Evolutionary conservation across 2,329 filamentous ascomycete genomes (phyloP), one percentile per base, ranked within the genome.

Genomic region (Cladophialophora exuberans): DNA sequence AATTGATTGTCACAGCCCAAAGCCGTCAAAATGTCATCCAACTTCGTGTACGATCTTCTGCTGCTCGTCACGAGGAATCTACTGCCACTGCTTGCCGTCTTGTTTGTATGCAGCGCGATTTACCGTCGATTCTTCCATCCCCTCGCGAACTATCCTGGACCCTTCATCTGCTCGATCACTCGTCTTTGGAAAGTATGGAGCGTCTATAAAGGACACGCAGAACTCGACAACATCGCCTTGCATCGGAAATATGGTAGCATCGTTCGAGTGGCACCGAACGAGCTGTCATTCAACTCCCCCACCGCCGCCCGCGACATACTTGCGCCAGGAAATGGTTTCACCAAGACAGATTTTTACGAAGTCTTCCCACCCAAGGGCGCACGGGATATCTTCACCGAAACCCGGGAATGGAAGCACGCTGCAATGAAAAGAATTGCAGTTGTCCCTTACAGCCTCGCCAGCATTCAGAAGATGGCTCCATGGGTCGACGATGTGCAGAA

Each of bases 311-410:
- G 76, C 2, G 66, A 70, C 17, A 62, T 81, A 11, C 67, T 80
- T 9, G 72, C 72, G 28, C 76, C 76, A 0, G 79, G 79, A 9
- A 79, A 78, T 64, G 71, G 75, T 18, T 79, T 80, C 67, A 72
- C 74, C 67, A 80, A 80, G 70, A 80, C 78, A 2, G 67, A 73
- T 49, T 80, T 80, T 58, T 81, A 81, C 64, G 68, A 64, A 30
- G 79, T 82, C 3, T 82, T 82, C 63, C 79, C 79, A 20, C 79
- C 79, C 3, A 74, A 77, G 0, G 77, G 80, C 67, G 80, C 81
- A 68, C 79, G 79, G 3, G 79, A 82, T 56, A 81, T 82, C 64
- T 83, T 83, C 67, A 82, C 80, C 28, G 79, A 82, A 65, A 75
- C 71, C 11, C 70, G 78, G 49, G 79, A 82, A 66, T 72, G 75